Evolutionary conservation across 2,329 filamentous ascomycete species (phyloP).

Genomic region (Aspergillus sp.): DNA sequence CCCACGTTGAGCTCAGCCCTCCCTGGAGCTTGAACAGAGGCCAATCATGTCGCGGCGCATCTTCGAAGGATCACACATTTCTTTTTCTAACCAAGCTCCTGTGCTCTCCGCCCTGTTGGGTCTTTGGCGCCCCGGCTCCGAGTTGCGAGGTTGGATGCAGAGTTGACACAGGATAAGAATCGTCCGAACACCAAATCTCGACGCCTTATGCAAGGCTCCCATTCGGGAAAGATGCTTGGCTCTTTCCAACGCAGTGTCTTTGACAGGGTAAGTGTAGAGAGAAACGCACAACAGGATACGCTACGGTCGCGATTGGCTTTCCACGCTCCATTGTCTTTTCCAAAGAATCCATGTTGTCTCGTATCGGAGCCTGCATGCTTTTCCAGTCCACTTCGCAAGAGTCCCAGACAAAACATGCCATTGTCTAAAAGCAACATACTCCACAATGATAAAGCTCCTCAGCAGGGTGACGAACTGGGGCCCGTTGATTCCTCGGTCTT

Average conservation of each 20-base stretch:
- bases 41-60: slow-evolving; percentile 7
- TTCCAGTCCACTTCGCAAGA: not conserved
- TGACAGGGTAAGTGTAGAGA: slow-evolving; percentile 1
- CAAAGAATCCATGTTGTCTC: not conserved
- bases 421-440: not conserved
- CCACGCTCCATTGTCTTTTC: not conserved
- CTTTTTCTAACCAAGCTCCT: not conserved
- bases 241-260: slow-evolving; percentile 1
- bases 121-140: not conserved
- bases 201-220: slow-evolving; percentile 9
- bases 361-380: not conserved
- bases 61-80: slow-evolving; percentile 9
- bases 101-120: not conserved
- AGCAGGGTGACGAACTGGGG: not conserved
- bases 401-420: not conserved
- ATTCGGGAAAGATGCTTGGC: slow-evolving; percentile 12
- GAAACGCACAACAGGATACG: not conserved
- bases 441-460: slow-evolving; percentile 1
- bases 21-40: not conserved
- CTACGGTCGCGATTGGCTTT: slow-evolving; percentile 7
- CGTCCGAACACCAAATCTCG: slow-evolving; percentile 5
- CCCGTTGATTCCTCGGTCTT: slow-evolving; percentile 1
- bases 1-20: slow-evolving; percentile 8
- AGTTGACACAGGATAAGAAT: not conserved
- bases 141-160: not conserved